Base-by-base conservation (phyloP, 2,329 filamentous ascomycete genomes). In the Diaporthe helianthi region DNA sequence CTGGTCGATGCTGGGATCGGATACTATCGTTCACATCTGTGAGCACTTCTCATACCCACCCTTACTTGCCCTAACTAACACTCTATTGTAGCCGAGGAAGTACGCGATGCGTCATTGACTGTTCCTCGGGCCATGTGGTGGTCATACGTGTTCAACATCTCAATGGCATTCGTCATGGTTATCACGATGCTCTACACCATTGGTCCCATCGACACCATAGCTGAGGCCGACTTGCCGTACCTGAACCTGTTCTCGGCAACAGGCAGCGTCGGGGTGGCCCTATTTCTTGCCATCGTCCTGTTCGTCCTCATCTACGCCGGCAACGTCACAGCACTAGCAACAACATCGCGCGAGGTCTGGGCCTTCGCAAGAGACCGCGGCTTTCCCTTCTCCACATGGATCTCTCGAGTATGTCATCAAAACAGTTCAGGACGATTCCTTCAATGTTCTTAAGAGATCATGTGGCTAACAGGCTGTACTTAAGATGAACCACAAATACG, bases 21-120 rank as follows among this genome's bases (percentile, higher is more conserved):
- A 71, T 24, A 71, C 69, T 1, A 71, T 71, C 15, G 69, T 71
- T 29, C 69, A 71, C 24, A 71, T 71, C 15, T 53, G 69, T 69
- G 24, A 61, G 69, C 7, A 10, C 19, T 10, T 12, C 8, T 6
- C 19, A 19, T 2, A 33, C 19, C 19, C 4, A 10, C 19, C 19
- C 2, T n/a, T n/a, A n/a, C n/a, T n/a, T 9, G 5, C 33, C 24
- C 1, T 6, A 58, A 3, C 52, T 67, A 2, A 67, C 41, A 22
- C 1, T 6, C 0, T 9, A 0, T 4, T 9, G 2, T 5, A 71
- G 69, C 69, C 2, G 69, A 71, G 29, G 69, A 71, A 51, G 69
- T 71, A 1, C 54, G 24, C 5, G 69, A 71, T 3, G 66, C 69
- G 2, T 71, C 69, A 1, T 31, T 71, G 13, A 65, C 47, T 4